Base-by-base conservation (phyloP, 768 basidiomycete species). In the Leccinum obscurum region DNA sequence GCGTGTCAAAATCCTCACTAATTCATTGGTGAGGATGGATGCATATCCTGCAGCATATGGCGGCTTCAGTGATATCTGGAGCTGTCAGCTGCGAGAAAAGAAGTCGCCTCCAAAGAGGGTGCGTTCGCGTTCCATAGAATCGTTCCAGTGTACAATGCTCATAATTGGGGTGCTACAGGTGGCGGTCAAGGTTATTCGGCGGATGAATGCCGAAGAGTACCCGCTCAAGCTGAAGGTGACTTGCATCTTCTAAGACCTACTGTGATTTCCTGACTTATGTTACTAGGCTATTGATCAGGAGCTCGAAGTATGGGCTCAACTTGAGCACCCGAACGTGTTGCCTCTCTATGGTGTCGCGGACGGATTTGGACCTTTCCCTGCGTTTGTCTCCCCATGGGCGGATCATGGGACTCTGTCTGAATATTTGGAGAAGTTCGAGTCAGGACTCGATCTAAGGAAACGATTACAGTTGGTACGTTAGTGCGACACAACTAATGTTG, bases 341-440 rank as follows among this genome's bases (percentile, higher is more conserved):
- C 67, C 75, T 41, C 61, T 77, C 2, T 68, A 62, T 37, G 76
- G 76, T 20, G 53, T 66, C 8, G 54, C 68, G 3, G 13, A 6
- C 6, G 69, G 62, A 46, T 78, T 74, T 39, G 71, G 71, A 26
- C 68, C 55, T 28, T 57, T 74, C 10, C 49, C 55, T 35, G 71
- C 77, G 4, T 71, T 77, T 54, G 68, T 77, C 22, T 77, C 63
- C 13, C 76, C 75, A 0, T 76, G 76, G 75, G 64, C 68, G 24
- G 68, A 50, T 0, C 63, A 76, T 9, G 76, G 75, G 0, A 74
- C 70, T 4, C 52, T 76, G 3, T 67, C 67, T 6, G 63, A 65
- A 34, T 76, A 75, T 60, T 48, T 76, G 20, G 70, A 73, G 32
- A 56, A 56, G n/a, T 62, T 15, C 20, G 61, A 48, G 28, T 17